phyloP scores from a whole-genome alignment of 2,329 filamentous ascomycete species.

The Helicocarpus griseus region DNA sequence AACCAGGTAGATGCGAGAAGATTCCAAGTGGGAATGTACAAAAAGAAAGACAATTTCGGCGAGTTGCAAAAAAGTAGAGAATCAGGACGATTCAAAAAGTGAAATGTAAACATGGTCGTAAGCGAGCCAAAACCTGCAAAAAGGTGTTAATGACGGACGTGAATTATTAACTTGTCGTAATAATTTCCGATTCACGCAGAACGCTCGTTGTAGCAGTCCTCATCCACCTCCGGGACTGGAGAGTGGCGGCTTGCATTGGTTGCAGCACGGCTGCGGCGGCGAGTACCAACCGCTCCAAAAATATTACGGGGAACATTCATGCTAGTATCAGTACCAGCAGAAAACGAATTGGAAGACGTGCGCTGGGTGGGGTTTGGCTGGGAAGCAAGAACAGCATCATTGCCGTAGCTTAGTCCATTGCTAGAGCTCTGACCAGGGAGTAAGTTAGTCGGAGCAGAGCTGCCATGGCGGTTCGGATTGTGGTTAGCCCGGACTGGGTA shows the following conservation, averaged over 20 bases:
- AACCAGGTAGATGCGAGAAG: background rate
- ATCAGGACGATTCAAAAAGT: background rate
- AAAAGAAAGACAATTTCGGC: background rate
- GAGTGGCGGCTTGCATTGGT: background rate
- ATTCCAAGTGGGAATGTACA: background rate
- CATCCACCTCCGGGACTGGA: slow-evolving; percentile 1
- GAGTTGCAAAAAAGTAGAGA: background rate
- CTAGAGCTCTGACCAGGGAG: background rate
- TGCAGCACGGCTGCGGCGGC: background rate
- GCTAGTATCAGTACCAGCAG: background rate
- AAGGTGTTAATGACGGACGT: background rate
- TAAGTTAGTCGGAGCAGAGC: background rate
- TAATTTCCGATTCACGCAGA: background rate
- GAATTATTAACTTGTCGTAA: background rate
- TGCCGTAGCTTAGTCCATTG: background rate
- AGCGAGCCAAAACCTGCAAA: background rate
- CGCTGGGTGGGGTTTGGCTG: background rate
- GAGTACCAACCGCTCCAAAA: background rate
- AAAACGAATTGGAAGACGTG: background rate
- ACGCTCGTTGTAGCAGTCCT: background rate
- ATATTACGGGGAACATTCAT: background rate
- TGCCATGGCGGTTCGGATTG: background rate
- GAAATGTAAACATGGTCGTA: background rate
- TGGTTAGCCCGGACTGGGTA: background rate
- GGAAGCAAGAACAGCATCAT: background rate